Evolutionary conservation across 1,139 yeast species (phyloP).

Genomic region (Pichia sorboxylosa): DNA sequence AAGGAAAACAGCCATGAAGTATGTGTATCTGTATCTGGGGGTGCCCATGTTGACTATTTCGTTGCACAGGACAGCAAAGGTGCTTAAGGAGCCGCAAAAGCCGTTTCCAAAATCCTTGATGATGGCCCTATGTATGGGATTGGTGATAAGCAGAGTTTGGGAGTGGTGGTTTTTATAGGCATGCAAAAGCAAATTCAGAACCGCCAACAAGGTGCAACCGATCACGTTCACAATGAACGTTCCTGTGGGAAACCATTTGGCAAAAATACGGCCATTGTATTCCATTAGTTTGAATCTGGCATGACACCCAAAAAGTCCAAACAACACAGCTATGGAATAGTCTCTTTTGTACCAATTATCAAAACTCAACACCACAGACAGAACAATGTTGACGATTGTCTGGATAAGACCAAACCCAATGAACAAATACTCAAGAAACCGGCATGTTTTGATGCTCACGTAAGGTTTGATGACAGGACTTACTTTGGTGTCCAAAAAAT

Average conservation of each 20-base stretch:
- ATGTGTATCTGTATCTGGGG: slow-evolving; percentile 2
- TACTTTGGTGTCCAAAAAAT: slow-evolving; percentile 3
- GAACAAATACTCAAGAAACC: slow-evolving; percentile 7
- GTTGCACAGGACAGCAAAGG: slow-evolving; percentile 62
- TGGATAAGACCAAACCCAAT: slow-evolving; percentile 10
- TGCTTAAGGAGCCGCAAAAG: slow-evolving; percentile 64
- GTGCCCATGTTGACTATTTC: slow-evolving; percentile 38
- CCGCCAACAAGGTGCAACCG: slow-evolving; percentile 45
- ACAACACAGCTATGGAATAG: slow-evolving; percentile 46
- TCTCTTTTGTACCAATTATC: slow-evolving; percentile 35
- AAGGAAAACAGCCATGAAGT: neutral
- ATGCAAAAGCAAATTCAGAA: slow-evolving; percentile 40
- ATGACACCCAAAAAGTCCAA: slow-evolving; percentile 60
- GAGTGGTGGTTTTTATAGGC: slow-evolving; percentile 22
- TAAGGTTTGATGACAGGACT: slow-evolving; percentile 2
- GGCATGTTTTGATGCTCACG: slow-evolving; percentile 1
- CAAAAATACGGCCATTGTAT: slow-evolving; percentile 16
- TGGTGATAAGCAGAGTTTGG: slow-evolving; percentile 22
- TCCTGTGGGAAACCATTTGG: slow-evolving; percentile 48
- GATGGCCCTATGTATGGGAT: slow-evolving; percentile 35
- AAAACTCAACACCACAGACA: slow-evolving; percentile 13
- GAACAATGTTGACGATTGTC: slow-evolving; percentile 15
- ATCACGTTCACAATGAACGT: slow-evolving; percentile 56
- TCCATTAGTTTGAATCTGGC: slow-evolving; percentile 47
- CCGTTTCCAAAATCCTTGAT: slow-evolving; percentile 53